phyloP scores from a whole-genome alignment of 169 alveolate species.

The Eimeria tenella region DNA sequence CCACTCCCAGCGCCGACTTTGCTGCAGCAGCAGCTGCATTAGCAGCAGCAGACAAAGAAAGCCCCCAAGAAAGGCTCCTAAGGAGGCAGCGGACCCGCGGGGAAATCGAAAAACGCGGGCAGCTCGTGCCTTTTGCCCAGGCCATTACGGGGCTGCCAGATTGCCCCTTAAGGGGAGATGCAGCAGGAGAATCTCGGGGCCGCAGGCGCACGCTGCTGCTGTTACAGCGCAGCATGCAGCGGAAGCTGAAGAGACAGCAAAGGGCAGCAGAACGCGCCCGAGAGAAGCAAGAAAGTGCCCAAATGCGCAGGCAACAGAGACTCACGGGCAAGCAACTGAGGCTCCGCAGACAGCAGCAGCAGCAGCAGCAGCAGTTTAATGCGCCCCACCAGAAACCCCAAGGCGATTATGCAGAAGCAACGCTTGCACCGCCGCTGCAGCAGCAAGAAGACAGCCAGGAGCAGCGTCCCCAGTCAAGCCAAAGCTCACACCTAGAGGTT shows the following conservation, averaged over 20 bases:
- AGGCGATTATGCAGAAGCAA: not conserved
- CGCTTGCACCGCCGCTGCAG: not conserved
- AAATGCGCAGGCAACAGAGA: not conserved
- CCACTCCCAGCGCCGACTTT: not conserved
- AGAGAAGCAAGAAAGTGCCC: not conserved
- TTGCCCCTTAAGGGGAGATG: not conserved
- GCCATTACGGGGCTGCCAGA: slow-evolving; percentile 3
- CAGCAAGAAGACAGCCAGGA: not conserved
- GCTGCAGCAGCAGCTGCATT: not conserved
- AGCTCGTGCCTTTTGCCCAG: not conserved
- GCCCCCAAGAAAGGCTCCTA: not conserved
- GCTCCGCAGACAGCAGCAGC: not conserved
- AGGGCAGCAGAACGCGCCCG: not conserved
- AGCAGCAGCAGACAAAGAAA: not conserved
- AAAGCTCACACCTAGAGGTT: not conserved
- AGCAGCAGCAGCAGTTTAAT: not conserved
- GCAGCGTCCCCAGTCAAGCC: not conserved
- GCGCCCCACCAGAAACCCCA: not conserved
- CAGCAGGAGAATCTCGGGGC: not conserved
- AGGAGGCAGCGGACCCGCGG: not conserved
- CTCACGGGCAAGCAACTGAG: not conserved
- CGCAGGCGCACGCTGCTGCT: not conserved
- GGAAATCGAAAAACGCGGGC: not conserved
- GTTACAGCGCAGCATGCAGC: not conserved
- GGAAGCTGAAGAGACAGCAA: not conserved